phyloP scores from a whole-genome alignment of 257 asterid species.

The Ilex asprella region DNA sequence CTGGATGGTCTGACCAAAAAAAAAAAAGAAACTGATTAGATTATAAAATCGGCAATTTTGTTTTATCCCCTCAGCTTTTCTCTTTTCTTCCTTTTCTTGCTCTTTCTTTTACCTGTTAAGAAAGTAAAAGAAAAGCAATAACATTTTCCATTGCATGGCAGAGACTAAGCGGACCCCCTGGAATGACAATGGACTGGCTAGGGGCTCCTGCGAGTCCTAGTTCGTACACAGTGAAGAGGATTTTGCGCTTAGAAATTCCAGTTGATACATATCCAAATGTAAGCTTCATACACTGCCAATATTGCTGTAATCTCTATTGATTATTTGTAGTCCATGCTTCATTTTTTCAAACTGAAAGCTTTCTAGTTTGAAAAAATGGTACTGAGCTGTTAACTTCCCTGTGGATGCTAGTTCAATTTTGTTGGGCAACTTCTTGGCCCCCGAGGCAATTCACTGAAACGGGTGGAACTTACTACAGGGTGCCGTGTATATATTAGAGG shows the following conservation, averaged over 20 bases:
- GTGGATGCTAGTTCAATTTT: constrained; percentile 69
- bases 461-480: constrained; percentile 95
- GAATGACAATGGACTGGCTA: constrained; percentile 99
- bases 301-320: no score
- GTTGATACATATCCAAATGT: constrained; percentile 91
- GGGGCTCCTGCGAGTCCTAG: constrained; percentile 99
- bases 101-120: no score
- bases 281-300: constrained; percentile 12
- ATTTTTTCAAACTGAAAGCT: neutral
- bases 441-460: constrained; percentile 90
- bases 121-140: no score
- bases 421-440: constrained; percentile 99
- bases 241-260: constrained; percentile 93
- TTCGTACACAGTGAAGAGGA: constrained; percentile 78
- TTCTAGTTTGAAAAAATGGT: neutral
- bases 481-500: constrained; percentile 98
- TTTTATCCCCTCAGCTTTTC: no score
- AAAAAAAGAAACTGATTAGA: no score
- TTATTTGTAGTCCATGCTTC: neutral
- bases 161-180: constrained; percentile 83
- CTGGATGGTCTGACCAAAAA: no score
- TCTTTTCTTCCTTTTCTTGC: no score
- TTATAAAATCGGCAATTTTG: no score
- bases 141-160: constrained; percentile 23
- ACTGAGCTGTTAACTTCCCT: constrained; percentile 1